Evolutionary conservation across 495 filamentous ascomycete genomes (phyloP).

Genomic region (Lophium mytilinum): DNA sequence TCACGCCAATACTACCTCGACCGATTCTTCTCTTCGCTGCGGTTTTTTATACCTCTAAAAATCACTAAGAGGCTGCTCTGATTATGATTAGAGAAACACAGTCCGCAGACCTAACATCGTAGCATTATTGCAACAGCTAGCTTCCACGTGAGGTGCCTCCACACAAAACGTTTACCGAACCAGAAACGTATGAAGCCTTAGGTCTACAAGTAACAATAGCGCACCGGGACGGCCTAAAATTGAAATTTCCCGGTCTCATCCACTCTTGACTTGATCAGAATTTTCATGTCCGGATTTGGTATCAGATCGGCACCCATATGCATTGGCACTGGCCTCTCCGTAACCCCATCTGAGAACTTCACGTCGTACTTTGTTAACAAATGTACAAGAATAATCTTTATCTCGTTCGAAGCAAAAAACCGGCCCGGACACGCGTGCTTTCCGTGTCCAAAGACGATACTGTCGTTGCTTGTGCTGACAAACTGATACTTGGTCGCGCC

Average conservation of each 20-base stretch:
- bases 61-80: too few species aligned
- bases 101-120: too few species aligned
- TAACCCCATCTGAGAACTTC: slow-evolving; percentile 3
- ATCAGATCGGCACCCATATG: background rate
- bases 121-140: too few species aligned
- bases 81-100: too few species aligned
- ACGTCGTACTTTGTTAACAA: slow-evolving; percentile 20
- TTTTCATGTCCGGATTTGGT: background rate
- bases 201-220: too few species aligned
- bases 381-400: slow-evolving; percentile 35
- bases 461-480: slow-evolving; percentile 36
- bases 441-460: slow-evolving; percentile 43
- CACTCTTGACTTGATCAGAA: background rate
- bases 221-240: background rate
- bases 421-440: slow-evolving; percentile 47
- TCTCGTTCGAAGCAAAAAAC: slow-evolving; percentile 44
- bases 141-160: too few species aligned
- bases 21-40: too few species aligned
- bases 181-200: too few species aligned
- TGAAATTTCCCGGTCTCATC: background rate
- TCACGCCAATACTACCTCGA: too few species aligned
- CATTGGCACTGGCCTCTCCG: background rate
- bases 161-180: too few species aligned
- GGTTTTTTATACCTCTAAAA: too few species aligned
- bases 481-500: slow-evolving; percentile 36